These are phyloP conservation scores for Backusella morwellensis DNA, from an alignment of 192 early-diverging fungal genomes.

Conservation along the genomic window DNA sequence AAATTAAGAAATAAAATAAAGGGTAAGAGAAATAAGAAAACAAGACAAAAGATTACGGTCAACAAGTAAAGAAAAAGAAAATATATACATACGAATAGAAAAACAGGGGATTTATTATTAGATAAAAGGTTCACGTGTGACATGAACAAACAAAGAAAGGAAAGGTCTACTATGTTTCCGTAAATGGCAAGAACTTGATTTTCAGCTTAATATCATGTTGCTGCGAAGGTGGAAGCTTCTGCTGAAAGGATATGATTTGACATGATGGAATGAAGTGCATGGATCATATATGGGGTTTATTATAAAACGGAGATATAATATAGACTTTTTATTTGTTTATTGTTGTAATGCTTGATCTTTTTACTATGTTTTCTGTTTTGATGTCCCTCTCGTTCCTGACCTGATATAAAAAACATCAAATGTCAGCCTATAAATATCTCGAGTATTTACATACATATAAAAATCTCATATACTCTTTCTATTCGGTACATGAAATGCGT, in stretches of 20 bases:
- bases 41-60: background rate
- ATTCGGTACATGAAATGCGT: background rate
- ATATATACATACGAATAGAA: background rate
- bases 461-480: background rate
- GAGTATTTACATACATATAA: background rate
- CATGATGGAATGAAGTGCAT: background rate
- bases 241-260: background rate
- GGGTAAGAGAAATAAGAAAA: background rate
- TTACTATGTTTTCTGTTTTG: background rate
- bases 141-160: constrained; percentile 10
- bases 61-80: background rate
- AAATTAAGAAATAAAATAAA: background rate
- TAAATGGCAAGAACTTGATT: constrained; percentile 1
- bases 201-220: background rate
- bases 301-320: background rate
- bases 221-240: background rate
- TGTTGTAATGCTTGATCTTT: background rate
- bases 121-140: constrained; percentile 9
- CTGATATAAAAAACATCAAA: background rate
- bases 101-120: constrained; percentile 17
- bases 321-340: background rate
- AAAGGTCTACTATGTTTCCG: background rate
- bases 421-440: background rate
- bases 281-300: background rate
- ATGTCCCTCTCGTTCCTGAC: background rate